Base-by-base conservation (phyloP, 768 basidiomycete species). In the Artomyces pyxidatus region DNA sequence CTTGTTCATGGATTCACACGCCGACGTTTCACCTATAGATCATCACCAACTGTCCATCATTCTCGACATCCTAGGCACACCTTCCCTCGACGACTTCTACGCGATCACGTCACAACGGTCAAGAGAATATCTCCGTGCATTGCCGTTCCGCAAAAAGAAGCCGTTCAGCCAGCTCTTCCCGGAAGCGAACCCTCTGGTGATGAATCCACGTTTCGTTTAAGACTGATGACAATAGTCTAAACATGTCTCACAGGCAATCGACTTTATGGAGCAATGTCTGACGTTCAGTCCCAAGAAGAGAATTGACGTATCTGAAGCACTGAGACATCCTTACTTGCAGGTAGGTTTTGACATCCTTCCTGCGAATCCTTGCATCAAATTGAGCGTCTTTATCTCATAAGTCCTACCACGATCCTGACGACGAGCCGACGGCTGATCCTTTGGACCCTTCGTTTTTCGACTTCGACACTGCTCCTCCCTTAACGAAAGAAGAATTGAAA, bases 21-120 rank as follows among this genome's bases (percentile, higher is more conserved):
- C 26, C 10, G 17, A 19, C 17, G 8, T 37, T 28, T 23, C 41
- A 60, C 30, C 30, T 50, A 12, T 7, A 87, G 89, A 97, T 69
- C 93, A 95, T 64, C 85, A 96, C 65, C 95, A 98, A 61, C 75
- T 97, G 7, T 85, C 84, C 6, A 76, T 95, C 48, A 96, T 98
- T 57, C 80, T 96, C 49, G 92, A 95, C 59, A 85, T 94, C n/a
- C 80, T 97, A 30, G 94, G 94, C 1, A 89, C 88, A 3, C 83
- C 86, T 16, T 81, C 85, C 8, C 81, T 96, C 61, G 94, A 96
- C 59, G 93, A 96, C 61, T 95, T 96, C 64, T 90, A 95, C 56
- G 90, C 89, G 6, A 95, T 95, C 61, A 88, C 83, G 17, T 86
- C 88, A 3, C 71, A 76, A 7, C 65, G 86, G 39, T 82, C 87